Evolutionary conservation across 2,329 filamentous ascomycete genomes (phyloP).

Genomic region (Pyricularia grisea): DNA sequence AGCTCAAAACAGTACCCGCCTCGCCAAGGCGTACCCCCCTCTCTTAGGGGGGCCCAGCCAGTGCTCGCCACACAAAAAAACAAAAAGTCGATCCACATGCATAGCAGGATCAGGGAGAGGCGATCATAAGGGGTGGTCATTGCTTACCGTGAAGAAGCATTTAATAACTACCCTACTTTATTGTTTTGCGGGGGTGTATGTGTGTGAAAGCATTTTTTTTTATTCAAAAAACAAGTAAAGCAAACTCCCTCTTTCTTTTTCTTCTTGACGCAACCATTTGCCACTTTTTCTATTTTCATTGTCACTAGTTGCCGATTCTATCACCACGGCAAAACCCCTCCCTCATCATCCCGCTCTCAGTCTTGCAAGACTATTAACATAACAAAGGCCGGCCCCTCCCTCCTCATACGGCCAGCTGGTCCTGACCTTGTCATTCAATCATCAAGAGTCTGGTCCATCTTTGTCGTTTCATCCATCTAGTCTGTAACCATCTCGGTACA

Average conservation of each 20-base stretch:
- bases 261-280: not conserved
- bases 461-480: not conserved
- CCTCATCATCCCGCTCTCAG: not conserved
- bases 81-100: not conserved
- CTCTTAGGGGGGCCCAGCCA: too few relatives aligned
- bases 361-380: not conserved
- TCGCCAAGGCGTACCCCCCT: not conserved
- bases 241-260: not conserved
- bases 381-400: not conserved
- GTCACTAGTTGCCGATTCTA: not conserved
- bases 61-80: not conserved
- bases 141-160: not conserved
- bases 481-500: not conserved
- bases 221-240: not conserved
- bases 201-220: not conserved
- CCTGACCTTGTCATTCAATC: not conserved
- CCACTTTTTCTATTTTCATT: not conserved
- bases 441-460: not conserved
- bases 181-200: not conserved
- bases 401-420: not conserved
- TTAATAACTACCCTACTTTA: not conserved
- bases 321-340: not conserved
- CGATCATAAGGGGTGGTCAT: not conserved
- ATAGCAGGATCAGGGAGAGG: not conserved
- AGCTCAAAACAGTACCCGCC: not conserved